phyloP scores from a whole-genome alignment of 192 early-diverging fungal genomes.

The Linnemannia exigua region DNA sequence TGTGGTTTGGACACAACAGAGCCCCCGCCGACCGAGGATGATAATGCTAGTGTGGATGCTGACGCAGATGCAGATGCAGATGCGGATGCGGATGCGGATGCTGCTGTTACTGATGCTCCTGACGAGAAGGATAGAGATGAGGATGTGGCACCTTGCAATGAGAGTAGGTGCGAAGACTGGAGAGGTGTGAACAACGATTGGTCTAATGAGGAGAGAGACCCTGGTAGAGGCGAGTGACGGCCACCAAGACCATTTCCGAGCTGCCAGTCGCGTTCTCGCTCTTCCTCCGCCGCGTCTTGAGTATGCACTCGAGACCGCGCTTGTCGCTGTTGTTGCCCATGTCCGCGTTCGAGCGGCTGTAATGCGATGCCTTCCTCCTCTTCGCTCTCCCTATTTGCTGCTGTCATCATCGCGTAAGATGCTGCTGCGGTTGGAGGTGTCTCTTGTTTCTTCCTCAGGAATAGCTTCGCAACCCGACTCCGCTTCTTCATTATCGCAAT shows the following conservation, averaged over 20 bases:
- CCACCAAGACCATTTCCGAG: background rate
- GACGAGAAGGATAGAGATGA: background rate
- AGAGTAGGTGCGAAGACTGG: background rate
- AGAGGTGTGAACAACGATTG: background rate
- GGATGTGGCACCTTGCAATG: background rate
- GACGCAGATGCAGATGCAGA: background rate
- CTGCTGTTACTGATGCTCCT: background rate
- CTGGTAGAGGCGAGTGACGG: background rate
- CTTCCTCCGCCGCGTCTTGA: background rate
- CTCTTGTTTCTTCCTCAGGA: background rate
- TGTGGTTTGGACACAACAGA: background rate
- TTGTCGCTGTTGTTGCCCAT: background rate
- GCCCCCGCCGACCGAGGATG: too few species aligned
- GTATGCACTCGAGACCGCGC: too few species aligned
- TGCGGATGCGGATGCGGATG: background rate
- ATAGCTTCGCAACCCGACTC: constrained; percentile 11
- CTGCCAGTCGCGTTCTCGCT: background rate
- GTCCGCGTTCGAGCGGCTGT: constrained; percentile 1
- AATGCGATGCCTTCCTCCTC: background rate
- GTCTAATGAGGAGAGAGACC: background rate
- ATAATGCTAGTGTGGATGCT: too few species aligned
- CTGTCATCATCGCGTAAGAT: background rate
- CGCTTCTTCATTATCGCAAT: background rate
- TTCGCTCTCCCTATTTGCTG: background rate
- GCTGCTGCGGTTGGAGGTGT: background rate